Base-by-base conservation (phyloP, 805 yeast species). In the Kregervanrija fluxuum region DNA sequence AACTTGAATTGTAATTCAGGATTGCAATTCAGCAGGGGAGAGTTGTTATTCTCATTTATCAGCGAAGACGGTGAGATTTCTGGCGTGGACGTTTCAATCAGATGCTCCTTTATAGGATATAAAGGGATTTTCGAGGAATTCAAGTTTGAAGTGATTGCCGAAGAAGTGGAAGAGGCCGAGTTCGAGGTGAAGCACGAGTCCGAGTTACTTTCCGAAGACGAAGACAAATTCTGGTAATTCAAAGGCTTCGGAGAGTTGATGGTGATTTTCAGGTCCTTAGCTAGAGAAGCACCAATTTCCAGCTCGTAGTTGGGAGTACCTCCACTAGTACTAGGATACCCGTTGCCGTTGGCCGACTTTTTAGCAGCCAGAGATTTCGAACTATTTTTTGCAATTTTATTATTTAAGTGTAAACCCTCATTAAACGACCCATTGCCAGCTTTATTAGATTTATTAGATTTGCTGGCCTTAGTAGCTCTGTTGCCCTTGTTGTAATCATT, bases 201-300 rank as follows among this genome's bases (percentile, higher is more conserved):
- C 38, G 68, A 71, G 50, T 70, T 67, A 42, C 73, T 67, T 30
- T 70, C 76, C 4, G 58, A 41, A 51, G 54, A 31, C 43, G 53
- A 38, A 17, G 44, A 38, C 8, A 38, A 41, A 30, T 22, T 22
- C 28, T 22, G 28, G 8, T 22, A 22, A 22, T 22, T 22, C 8
- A 44, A 35, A 15, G 53, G 37, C 12, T 42, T 16, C 5, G 50
- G 33, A 33, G 46, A 37, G 35, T 40, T 42, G 33, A 50, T 45
- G 8, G 56, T 45, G 16, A 52, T 52, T 39, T 52, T 56, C 38
- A 60, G 49, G 16, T 73, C 60, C 40, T 56, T 60, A 2, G 79
- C 77, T 70, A 71, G 64, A 32, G 72, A 66, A n/a, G 65, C 68
- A 17, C 70, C 73, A 37, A 74, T 71, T 43, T 71, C 77, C 36